Base-by-base conservation (phyloP, 2,329 filamentous ascomycete genomes). In the Aspergillus alliaceus region DNA sequence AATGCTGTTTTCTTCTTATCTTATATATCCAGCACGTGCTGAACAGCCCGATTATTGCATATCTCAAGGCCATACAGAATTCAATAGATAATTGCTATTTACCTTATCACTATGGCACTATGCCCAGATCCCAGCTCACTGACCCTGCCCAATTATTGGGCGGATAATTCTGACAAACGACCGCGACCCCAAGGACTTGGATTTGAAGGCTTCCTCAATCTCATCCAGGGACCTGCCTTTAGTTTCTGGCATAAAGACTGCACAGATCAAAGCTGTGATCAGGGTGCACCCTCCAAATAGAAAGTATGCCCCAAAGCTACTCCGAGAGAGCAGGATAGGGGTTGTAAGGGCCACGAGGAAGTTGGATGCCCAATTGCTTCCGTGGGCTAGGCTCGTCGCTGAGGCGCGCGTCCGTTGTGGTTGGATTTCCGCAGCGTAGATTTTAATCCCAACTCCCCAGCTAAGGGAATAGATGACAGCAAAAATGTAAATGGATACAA, bases 351-450 rank as follows among this genome's bases (percentile, higher is more conserved):
- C 79, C 2, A 81, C 78, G 1, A 81, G 58, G 58, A 75, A 79
- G 56, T 79, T 79, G 1, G 72, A 68, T 4, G 73, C 62, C 54
- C 54, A 56, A 18, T 56, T 56, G 20, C 48, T 56, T 3, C 82
- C 79, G 62, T 82, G 76, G 0, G 80, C 82, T 4, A 85, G 62
- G 54, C 78, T 80, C 12, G 79, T 84, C 4, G 82, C 84, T 0
- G 79, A 78, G 1, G 83, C 84, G 5, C 84, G 75, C 0, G 82
- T 86, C 37, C 79, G 72, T 3, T 77, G 74, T 0, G 83, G 82
- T 60, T 86, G 84, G 35, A 86, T 86, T 69, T 87, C 84, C 8
- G 79, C 77, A 1, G 80, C 78, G 56, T 85, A 86, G 6, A 87
- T 80, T 59, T 82, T 83, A 48, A 81, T 74, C 0, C 79, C 77